Evolutionary conservation across 306 rosid genomes (phyloP).

Genomic region (Datisca glomerata): DNA sequence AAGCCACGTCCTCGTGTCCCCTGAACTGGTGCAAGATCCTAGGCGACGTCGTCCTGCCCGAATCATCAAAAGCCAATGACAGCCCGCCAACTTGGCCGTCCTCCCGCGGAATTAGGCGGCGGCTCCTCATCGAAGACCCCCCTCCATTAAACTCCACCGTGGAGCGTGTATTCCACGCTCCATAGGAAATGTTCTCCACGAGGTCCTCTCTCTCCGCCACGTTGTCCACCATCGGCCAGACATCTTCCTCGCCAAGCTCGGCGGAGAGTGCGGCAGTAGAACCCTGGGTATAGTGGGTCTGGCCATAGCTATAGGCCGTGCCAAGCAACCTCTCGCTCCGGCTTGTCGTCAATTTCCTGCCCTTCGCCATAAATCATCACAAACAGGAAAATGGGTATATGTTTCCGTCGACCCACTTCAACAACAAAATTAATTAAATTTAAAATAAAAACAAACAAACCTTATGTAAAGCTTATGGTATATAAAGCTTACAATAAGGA

Average conservation of each 20-base stretch:
- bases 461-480: too few species aligned
- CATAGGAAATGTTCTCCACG: constrained; percentile 12
- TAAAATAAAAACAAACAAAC: not conserved
- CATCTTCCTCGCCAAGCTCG: constrained; percentile 78
- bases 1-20: constrained; percentile 20
- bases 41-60: constrained; percentile 24
- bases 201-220: constrained; percentile 8
- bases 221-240: constrained; percentile 49
- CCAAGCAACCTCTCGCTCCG: constrained; percentile 80
- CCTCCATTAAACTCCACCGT: constrained; percentile 12
- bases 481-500: too few species aligned
- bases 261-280: constrained; percentile 28
- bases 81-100: constrained; percentile 42
- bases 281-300: constrained; percentile 22
- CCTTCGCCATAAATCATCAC: constrained; percentile 66
- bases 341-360: constrained; percentile 66
- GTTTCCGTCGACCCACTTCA: not conserved
- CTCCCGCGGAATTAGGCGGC: constrained; percentile 13
- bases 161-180: constrained; percentile 1
- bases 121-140: constrained; percentile 13
- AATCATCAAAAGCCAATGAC: constrained; percentile 57
- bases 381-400: not conserved
- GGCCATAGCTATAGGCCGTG: constrained; percentile 27
- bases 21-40: constrained; percentile 70
- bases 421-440: not conserved